Percentiles rank a stretch among this genome's conserved stretches.
Conservation (phyloP, 331 rosid species). For the Quercus phellos region DNA sequence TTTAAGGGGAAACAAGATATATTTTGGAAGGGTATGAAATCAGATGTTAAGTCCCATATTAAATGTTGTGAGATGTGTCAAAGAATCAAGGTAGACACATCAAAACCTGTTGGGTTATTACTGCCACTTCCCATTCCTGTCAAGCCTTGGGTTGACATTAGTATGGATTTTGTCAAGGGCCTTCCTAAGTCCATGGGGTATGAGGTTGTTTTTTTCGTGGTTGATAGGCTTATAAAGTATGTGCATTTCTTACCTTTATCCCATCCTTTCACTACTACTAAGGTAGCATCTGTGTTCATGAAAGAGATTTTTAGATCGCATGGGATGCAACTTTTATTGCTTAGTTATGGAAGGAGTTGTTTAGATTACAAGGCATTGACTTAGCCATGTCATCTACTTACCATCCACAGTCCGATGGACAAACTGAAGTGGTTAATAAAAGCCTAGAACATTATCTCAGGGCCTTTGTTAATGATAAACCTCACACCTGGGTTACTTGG, state of each 20-base stretch:
- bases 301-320: not conserved
- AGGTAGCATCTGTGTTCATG: not conserved
- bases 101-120: no score
- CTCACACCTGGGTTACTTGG: not conserved
- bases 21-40: no score
- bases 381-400: not conserved
- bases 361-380: not conserved
- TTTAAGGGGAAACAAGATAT: no score
- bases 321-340: not conserved
- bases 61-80: not conserved
- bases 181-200: no score
- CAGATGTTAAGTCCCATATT: not conserved
- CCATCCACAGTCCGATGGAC: not conserved
- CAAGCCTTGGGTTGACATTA: not conserved
- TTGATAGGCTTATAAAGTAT: not conserved
- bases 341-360: not conserved
- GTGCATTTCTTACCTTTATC: not conserved
- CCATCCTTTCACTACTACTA: not conserved
- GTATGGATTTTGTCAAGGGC: no score
- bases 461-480: not conserved
- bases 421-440: not conserved
- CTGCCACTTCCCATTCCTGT: no score
- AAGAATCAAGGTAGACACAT: no score
- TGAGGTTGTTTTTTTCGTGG: not conserved
- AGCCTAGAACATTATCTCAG: not conserved